phyloP scores from a whole-genome alignment of 495 filamentous ascomycete species.

The Clohesyomyces aquaticus region DNA sequence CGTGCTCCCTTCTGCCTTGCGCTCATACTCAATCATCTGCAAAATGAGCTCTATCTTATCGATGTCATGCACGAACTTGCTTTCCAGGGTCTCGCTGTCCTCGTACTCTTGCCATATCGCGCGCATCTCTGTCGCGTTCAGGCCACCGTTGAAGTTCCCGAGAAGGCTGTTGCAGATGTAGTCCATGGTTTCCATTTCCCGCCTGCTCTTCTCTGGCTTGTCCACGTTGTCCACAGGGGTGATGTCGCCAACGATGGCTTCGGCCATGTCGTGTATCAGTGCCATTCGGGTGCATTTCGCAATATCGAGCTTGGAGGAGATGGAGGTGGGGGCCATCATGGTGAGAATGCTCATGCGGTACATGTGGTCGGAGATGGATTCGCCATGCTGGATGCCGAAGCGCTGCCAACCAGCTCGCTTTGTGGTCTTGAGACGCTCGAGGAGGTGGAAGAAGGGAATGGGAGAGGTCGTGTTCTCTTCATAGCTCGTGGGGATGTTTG shows the following conservation, averaged over 20 bases:
- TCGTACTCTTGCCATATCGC: slow-evolving; percentile 93
- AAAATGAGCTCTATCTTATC: slow-evolving; percentile 94
- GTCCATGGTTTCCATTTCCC: slow-evolving; percentile 87
- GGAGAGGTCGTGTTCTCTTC: slow-evolving; percentile 69
- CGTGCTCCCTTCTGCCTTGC: slow-evolving; percentile 59
- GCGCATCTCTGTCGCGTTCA: slow-evolving; percentile 68
- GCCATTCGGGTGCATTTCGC: slow-evolving; percentile 89
- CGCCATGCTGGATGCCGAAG: slow-evolving; percentile 72
- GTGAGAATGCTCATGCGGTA: slow-evolving; percentile 98
- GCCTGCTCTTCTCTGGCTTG: slow-evolving; percentile 78
- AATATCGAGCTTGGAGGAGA: slow-evolving; percentile 71
- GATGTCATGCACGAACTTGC: slow-evolving; percentile 90
- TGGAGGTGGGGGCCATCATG: slow-evolving; percentile 83
- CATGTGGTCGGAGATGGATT: slow-evolving; percentile 98
- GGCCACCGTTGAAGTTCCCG: slow-evolving; percentile 70
- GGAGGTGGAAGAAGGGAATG: slow-evolving; percentile 87
- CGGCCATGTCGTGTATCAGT: slow-evolving; percentile 96
- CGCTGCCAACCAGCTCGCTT: slow-evolving; percentile 95
- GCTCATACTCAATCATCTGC: slow-evolving; percentile 98
- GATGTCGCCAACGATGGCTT: slow-evolving; percentile 91
- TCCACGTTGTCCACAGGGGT: slow-evolving; percentile 79
- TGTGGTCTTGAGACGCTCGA: slow-evolving; percentile 91
- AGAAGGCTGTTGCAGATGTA: slow-evolving; percentile 76
- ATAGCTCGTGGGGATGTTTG: slow-evolving; percentile 56
- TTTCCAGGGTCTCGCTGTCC: slow-evolving; percentile 77